Evolutionary conservation across 768 basidiomycete species (phyloP).

Genomic region (Clavaria fumosa): DNA sequence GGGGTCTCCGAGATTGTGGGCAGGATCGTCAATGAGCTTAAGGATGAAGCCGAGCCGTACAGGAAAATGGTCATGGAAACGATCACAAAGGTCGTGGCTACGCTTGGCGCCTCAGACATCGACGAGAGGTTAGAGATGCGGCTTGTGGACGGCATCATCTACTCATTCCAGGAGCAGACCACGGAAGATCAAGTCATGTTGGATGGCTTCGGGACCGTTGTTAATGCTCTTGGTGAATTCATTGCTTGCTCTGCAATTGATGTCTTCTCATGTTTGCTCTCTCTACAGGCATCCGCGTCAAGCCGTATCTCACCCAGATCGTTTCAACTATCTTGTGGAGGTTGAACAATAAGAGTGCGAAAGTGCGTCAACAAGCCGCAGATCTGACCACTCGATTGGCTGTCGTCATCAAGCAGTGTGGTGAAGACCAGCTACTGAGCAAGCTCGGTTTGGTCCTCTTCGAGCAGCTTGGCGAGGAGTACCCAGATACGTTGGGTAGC

Average conservation of each 20-base stretch:
- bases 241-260: neutral
- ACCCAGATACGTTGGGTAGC: conserved; percentile 96
- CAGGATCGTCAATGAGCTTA: conserved; percentile 74
- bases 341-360: conserved; percentile 97
- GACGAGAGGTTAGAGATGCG: conserved; percentile 91
- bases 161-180: conserved; percentile 99
- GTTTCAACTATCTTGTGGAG: conserved; percentile 99
- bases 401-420: conserved; percentile 96
- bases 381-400: conserved; percentile 92
- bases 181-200: conserved; percentile 99
- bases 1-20: conserved; percentile 96
- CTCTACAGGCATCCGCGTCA: conserved; percentile 54
- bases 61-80: conserved; percentile 99
- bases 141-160: conserved; percentile 96
- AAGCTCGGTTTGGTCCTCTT: conserved; percentile 95
- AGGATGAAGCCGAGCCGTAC: conserved; percentile 82
- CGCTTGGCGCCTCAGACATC: conserved; percentile 91
- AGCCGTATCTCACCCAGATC: conserved; percentile 96
- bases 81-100: conserved; percentile 89
- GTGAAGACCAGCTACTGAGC: conserved; percentile 88
- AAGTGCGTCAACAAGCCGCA: conserved; percentile 98
- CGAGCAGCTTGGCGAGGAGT: conserved; percentile 98
- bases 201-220: conserved; percentile 95
- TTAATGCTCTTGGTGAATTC: conserved; percentile 71
- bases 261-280: neutral